phyloP scores from a whole-genome alignment of 139 green algal species.

The Asterochloris sp. region DNA sequence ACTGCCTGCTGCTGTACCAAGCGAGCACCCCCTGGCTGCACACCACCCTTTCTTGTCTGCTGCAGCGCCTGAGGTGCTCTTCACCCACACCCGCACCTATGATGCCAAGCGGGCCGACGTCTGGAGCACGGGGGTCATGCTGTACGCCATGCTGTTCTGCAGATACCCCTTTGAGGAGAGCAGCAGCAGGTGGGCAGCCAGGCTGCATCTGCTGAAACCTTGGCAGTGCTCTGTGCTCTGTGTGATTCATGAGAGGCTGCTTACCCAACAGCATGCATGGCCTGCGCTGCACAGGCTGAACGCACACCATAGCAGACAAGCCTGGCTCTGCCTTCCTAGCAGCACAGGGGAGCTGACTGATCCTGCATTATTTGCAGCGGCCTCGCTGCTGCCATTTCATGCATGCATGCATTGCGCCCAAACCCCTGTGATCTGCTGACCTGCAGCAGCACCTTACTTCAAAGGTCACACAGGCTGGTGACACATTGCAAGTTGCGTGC shows the following conservation, averaged over 20 bases:
- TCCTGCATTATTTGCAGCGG: too few relatives aligned
- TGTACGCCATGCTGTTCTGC: slow-evolving; percentile 77
- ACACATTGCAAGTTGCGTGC: too few relatives aligned
- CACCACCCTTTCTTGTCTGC: neutral
- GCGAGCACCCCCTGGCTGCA: too few relatives aligned
- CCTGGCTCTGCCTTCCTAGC: neutral
- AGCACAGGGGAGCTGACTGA: neutral
- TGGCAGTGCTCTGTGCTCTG: neutral
- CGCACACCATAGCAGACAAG: too few relatives aligned
- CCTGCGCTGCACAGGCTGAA: neutral
- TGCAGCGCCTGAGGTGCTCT: slow-evolving; percentile 47
- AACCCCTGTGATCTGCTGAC: too few relatives aligned
- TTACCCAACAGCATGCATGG: too few relatives aligned
- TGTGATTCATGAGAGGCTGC: neutral
- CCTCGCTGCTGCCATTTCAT: too few relatives aligned
- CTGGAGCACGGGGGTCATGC: slow-evolving; percentile 61
- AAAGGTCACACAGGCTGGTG: too few relatives aligned
- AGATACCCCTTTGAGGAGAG: slow-evolving; percentile 59
- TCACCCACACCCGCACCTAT: slow-evolving; percentile 33
- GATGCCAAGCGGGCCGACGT: slow-evolving; percentile 53
- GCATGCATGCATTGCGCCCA: too few relatives aligned
- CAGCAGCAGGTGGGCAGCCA: slow-evolving; percentile 1
- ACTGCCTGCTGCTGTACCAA: too few relatives aligned
- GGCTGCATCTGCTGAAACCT: neutral
- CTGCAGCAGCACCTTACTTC: too few relatives aligned